Conservation (phyloP, 768 basidiomycete species). For the Coprinopsis sp. region DNA sequence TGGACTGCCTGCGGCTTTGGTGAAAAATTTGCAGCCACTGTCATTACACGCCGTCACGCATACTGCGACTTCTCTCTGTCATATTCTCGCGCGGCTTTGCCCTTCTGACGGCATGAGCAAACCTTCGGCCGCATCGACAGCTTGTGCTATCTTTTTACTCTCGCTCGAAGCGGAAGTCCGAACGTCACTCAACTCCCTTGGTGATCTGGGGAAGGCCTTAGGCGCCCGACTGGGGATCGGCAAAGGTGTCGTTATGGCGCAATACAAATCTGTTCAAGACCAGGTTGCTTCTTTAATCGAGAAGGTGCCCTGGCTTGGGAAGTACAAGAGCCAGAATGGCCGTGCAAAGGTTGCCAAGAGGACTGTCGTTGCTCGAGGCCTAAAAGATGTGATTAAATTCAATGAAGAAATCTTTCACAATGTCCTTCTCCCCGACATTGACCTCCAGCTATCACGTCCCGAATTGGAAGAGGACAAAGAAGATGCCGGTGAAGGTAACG, state of each 20-base stretch:
- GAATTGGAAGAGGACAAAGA: slow-evolving; percentile 23
- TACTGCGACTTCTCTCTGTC: slow-evolving; percentile 43
- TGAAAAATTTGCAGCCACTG: slow-evolving; percentile 35
- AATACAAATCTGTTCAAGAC: slow-evolving; percentile 65
- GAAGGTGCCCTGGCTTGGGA: slow-evolving; percentile 71
- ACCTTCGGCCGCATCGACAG: slow-evolving; percentile 42
- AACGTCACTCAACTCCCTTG: slow-evolving; percentile 46
- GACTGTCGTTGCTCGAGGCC: slow-evolving; percentile 58
- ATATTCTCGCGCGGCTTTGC: slow-evolving; percentile 34
- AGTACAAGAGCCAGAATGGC: slow-evolving; percentile 45
- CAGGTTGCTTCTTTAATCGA: slow-evolving; percentile 53
- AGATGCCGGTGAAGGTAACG: slow-evolving; percentile 16
- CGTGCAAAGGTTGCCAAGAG: slow-evolving; percentile 61
- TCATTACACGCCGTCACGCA: slow-evolving; percentile 39
- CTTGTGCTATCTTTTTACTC: slow-evolving; percentile 67
- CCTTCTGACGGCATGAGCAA: slow-evolving; percentile 28
- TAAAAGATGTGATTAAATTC: slow-evolving; percentile 67
- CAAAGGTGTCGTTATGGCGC: slow-evolving; percentile 55
- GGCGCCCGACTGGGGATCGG: slow-evolving; percentile 46
- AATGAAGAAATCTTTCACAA: slow-evolving; percentile 57
- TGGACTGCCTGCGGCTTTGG: slow-evolving; percentile 29
- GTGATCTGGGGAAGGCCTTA: slow-evolving; percentile 53
- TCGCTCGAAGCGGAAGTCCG: slow-evolving; percentile 65
- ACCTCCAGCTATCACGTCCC: slow-evolving; percentile 27
- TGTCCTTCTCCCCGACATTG: slow-evolving; percentile 32